phyloP scores from a whole-genome alignment of 495 filamentous ascomycete species.

The Penicillium egyptiacum region DNA sequence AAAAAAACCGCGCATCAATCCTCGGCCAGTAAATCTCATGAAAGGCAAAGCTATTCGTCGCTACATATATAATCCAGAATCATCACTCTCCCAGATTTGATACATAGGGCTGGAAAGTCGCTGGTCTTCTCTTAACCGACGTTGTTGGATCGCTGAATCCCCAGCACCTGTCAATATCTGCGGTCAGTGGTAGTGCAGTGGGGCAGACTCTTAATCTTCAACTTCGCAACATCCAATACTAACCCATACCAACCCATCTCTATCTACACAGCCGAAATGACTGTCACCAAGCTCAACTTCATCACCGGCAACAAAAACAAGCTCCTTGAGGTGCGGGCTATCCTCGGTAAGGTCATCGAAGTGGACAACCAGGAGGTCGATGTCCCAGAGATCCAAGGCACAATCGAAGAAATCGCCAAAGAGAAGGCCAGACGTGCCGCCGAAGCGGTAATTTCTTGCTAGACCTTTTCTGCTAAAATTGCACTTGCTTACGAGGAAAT shows the following conservation, averaged over 20 bases:
- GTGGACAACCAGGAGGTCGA: slow-evolving; percentile 74
- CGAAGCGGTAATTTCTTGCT: slow-evolving; percentile 32
- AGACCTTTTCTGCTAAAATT: neutral
- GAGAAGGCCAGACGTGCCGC: slow-evolving; percentile 82
- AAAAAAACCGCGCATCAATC: neutral
- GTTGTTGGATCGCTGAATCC: neutral
- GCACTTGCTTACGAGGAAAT: slow-evolving; percentile 12
- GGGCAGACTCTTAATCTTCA: neutral
- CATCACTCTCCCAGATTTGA: neutral
- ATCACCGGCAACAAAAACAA: slow-evolving; percentile 97
- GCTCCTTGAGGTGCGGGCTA: slow-evolving; percentile 80
- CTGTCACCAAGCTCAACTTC: slow-evolving; percentile 68
- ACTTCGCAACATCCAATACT: neutral
- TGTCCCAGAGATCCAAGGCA: slow-evolving; percentile 86
- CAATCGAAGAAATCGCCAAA: slow-evolving; percentile 81
- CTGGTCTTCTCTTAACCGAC: neutral
- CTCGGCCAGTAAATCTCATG: neutral
- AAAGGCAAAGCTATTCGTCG: neutral
- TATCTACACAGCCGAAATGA: slow-evolving; percentile 21
- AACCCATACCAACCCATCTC: neutral
- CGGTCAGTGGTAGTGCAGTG: neutral
- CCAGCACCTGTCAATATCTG: neutral
- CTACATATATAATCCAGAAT: neutral
- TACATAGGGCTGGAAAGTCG: neutral
- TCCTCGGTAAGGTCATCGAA: slow-evolving; percentile 71